Base-by-base conservation (phyloP, 2,329 filamentous ascomycete genomes). In the Lachnellula willkommii region DNA sequence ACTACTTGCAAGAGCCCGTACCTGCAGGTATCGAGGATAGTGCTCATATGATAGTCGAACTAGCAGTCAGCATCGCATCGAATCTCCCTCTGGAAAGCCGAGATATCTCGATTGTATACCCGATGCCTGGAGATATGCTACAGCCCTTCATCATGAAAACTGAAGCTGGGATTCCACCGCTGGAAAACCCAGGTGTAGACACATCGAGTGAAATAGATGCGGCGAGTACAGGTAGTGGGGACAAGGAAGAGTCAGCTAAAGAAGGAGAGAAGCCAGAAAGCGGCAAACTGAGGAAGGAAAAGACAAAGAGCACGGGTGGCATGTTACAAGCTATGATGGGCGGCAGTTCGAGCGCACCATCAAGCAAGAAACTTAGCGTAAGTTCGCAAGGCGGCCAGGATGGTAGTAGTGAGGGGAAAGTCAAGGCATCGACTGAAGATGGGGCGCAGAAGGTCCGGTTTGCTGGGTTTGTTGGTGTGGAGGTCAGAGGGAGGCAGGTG, bases 21-120 rank as follows among this genome's bases (percentile, higher is more conserved):
- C 89, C 90, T 0, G 74, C 85, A 1, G 92, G 91, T 8, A 80
- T 97, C n/a, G 87, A 93, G 62, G 91, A 90, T 51, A 91, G 90
- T 60, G 88, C 92, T 2, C 85, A 87, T 53, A 95, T 94, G 85
- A 97, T 99, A 70, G 81, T 96, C 53, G 92, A 96, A 72, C 80
- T 97, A 50, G 90, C 92, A 0, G 82, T 97, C 32, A 87, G 86
- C 58, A 91, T 99, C 61, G 84, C 89, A 0, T 82, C 87, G 56
- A 95, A 96, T 69, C 75, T 97, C 47, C 93, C 94, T 0, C 75
- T 95, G 40, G 94, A 99, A 73, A 94, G 90, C 64, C 84, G 94
- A 61, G 94, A 97, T 67, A 89, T 99, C 15, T 85, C 84, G 45
- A 87, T 99, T 58, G 84, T 87, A 60, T 96, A 96, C 69, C 91